Percentiles rank a stretch among this genome's conserved stretches.
Evolutionary conservation across 176 grass and related monocot species (phyloP).

Genomic region (Carex myosuroides): DNA sequence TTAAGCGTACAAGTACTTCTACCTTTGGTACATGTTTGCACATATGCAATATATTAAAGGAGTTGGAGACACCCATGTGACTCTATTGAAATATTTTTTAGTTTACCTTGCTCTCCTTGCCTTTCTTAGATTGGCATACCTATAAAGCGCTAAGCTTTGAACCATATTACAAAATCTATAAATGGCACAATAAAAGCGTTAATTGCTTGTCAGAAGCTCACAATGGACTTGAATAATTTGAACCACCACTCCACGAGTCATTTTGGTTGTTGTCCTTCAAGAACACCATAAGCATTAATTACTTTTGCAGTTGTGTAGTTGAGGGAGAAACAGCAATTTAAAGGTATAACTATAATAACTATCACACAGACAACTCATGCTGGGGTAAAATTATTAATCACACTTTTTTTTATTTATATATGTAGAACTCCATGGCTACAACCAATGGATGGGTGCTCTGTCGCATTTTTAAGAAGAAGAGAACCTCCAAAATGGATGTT

Average conservation of each 20-base stretch:
- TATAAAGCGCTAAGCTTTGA: neutral
- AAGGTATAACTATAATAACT: neutral
- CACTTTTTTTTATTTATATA: neutral
- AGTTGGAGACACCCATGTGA: constrained; percentile 15
- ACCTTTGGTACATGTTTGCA: neutral
- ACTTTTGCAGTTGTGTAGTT: constrained; percentile 1
- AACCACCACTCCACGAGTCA: neutral
- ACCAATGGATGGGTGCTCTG: constrained; percentile 63
- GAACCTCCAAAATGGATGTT: constrained; percentile 11
- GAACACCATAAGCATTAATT: constrained; percentile 5
- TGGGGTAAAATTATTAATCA: neutral
- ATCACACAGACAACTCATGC: neutral
- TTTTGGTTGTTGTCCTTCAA: constrained; percentile 8
- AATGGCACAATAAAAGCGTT: constrained; percentile 22
- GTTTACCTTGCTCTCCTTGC: neutral
- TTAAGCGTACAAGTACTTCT: constrained; percentile 6
- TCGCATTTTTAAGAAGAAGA: constrained; percentile 69
- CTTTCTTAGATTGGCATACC: constrained; percentile 5
- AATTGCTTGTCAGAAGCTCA: constrained; percentile 20
- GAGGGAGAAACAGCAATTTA: neutral
- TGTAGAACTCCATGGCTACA: constrained; percentile 13
- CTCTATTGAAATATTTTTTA: constrained; percentile 4
- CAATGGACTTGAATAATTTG: neutral
- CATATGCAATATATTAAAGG: neutral
- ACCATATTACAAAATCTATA: constrained; percentile 1